phyloP scores from a whole-genome alignment of 2,329 filamentous ascomycete genomes.

The Mycosphaerella arachidis region DNA sequence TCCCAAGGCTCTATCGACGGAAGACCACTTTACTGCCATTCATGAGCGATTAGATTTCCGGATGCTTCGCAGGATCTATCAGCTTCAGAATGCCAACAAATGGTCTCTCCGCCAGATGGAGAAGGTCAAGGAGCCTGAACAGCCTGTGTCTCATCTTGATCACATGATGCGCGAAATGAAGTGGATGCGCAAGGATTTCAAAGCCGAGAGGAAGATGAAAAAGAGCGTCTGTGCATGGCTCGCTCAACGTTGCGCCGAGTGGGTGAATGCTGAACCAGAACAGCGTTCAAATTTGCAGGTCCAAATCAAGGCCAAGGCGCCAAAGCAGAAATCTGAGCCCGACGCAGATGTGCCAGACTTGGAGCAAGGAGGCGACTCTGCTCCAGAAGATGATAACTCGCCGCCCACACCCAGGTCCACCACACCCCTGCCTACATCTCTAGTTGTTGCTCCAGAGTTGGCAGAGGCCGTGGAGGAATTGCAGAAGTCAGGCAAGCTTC shows the following conservation, averaged over 20 bases:
- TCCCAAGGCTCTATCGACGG: constrained; percentile 83
- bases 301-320: constrained; percentile 45
- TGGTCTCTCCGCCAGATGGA: constrained; percentile 91
- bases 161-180: constrained; percentile 85
- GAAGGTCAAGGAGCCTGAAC: constrained; percentile 72
- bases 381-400: constrained; percentile 28
- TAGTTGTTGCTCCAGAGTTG: constrained; percentile 30
- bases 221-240: constrained; percentile 72
- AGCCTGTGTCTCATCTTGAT: constrained; percentile 78
- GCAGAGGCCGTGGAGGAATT: constrained; percentile 22
- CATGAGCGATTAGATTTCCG: constrained; percentile 84
- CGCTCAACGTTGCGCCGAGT: constrained; percentile 79
- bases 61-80: constrained; percentile 80
- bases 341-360: constrained; percentile 26
- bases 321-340: constrained; percentile 8
- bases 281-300: constrained; percentile 67
- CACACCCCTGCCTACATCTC: constrained; percentile 13
- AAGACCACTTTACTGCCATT: constrained; percentile 76
- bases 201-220: constrained; percentile 93
- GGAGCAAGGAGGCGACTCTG: constrained; percentile 28
- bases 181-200: constrained; percentile 97
- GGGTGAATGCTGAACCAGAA: constrained; percentile 61
- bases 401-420: constrained; percentile 25
- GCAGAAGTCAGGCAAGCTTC: constrained; percentile 25
- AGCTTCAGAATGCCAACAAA: constrained; percentile 82